phyloP scores from a whole-genome alignment of 805 yeast genomes.

The Torulaspora gathmanii region DNA sequence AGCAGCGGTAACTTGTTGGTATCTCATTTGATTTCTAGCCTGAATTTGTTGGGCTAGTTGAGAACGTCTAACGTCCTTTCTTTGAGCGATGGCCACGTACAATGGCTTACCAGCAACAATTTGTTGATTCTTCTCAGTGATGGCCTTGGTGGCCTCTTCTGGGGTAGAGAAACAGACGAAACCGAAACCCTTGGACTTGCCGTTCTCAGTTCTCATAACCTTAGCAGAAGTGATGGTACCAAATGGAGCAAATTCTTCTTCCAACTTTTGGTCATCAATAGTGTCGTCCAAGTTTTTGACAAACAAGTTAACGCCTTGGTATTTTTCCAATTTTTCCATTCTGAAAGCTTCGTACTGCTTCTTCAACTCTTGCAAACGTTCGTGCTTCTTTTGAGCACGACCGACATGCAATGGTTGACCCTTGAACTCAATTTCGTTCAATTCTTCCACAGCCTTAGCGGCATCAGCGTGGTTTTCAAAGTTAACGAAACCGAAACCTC shows the following conservation, averaged over 20 bases:
- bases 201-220: slow-evolving; percentile 91
- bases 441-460: slow-evolving; percentile 82
- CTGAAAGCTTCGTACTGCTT: slow-evolving; percentile 89
- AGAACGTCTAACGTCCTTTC: slow-evolving; percentile 94
- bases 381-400: slow-evolving; percentile 98
- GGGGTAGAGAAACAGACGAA: slow-evolving; percentile 96
- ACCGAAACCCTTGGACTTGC: slow-evolving; percentile 97
- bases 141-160: slow-evolving; percentile 98
- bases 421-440: slow-evolving; percentile 79
- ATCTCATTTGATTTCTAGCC: slow-evolving; percentile 96
- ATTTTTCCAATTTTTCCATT: slow-evolving; percentile 85
- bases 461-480: slow-evolving; percentile 85
- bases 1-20: slow-evolving; percentile 87
- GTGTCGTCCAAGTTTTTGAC: slow-evolving; percentile 94
- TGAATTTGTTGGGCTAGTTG: slow-evolving; percentile 97
- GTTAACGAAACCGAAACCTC: slow-evolving; percentile 95
- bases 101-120: slow-evolving; percentile 93
- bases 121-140: slow-evolving; percentile 96
- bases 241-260: slow-evolving; percentile 87
- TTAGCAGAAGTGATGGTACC: slow-evolving; percentile 95
- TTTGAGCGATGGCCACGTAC: slow-evolving; percentile 97
- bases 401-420: slow-evolving; percentile 91
- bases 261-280: slow-evolving; percentile 84
- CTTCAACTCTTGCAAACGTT: slow-evolving; percentile 93
- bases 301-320: slow-evolving; percentile 96